Conservation (phyloP, 2,329 filamentous ascomycete genomes). For the Cercospora nicotianae region DNA sequence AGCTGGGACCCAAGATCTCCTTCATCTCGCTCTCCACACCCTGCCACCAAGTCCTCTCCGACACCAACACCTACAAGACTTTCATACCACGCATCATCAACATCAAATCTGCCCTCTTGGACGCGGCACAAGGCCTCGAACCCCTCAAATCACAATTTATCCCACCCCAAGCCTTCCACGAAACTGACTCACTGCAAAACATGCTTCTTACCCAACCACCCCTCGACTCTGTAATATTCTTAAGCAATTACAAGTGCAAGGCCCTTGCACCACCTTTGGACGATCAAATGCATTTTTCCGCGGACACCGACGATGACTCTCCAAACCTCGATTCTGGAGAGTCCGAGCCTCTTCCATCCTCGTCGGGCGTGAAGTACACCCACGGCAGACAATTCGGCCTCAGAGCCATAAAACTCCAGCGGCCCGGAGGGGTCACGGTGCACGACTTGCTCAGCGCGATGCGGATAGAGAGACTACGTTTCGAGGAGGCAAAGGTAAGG, state of each 20-base stretch:
- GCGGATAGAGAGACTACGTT: not conserved
- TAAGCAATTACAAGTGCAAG: not conserved
- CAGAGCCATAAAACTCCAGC: not conserved
- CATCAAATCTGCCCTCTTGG: too few species aligned
- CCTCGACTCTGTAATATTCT: not conserved
- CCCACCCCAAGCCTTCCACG: not conserved
- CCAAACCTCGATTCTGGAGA: not conserved
- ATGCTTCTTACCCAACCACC: constrained; percentile 6
- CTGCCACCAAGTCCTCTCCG: constrained; percentile 1
- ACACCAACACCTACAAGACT: not conserved
- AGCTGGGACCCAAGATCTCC: not conserved
- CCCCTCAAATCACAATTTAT: not conserved
- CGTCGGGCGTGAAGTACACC: not conserved
- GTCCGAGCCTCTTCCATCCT: not conserved
- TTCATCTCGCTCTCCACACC: constrained; percentile 6
- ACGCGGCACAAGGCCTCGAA: too few species aligned
- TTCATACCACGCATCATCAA: not conserved
- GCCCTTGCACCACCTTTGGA: too few species aligned
- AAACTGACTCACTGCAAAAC: not conserved
- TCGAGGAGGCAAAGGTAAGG: not conserved
- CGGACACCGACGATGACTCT: not conserved
- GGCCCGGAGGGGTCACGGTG: not conserved
- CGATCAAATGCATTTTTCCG: not conserved
- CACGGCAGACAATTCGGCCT: constrained; percentile 4
- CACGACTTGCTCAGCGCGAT: not conserved